Base-by-base conservation (phyloP, 2,329 filamentous ascomycete genomes). In the Didymosphaeria variabile region DNA sequence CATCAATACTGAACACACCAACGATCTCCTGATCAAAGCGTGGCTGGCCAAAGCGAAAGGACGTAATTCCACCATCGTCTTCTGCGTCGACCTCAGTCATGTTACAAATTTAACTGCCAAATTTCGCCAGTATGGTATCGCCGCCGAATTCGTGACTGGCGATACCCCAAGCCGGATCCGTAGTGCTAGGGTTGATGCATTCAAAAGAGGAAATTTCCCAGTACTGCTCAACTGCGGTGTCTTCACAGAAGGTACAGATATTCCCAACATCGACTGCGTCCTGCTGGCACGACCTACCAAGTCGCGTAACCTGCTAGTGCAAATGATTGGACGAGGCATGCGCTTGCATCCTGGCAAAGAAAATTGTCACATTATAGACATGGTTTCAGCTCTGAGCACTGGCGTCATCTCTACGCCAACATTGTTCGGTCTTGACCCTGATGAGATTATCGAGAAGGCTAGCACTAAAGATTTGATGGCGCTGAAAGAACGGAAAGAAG, bases 281-380 rank as follows among this genome's bases (percentile, higher is more conserved):
- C 75, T 99, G 9, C 85, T 99, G 9, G 93, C 91, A 3, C 85
- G 95, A 26, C 95, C 95, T 0, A 99, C 95, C 1, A 89, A 90
- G 68, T 98, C 95, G 17, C 88, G 91, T n/a, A 98, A 97, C 69
- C 82, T 99, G 2, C 86, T 99, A 1, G 88, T 98, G 0, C 95
- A 99, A 79, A 99, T 99, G 95, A 97, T 99, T 63, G 95, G 95
- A 0, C 87, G 95, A 70, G 95, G 95, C 5, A 91, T 99, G 88
- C 88, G 95, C 45, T 81, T 97, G 42, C 86, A 92, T 74, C 83
- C 89, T 0, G 91, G 87, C 13, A 99, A 99, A 78, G 81, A 89
- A 42, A 88, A 98, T 72, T 99, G 95, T 69, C 95, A 98, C 76
- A 85, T 99, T 61, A 96, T 99, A 71, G 95, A 99, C 77, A 93